Evolutionary conservation across 179 eudicot genomes (phyloP).

Genomic region (Carnegiea gigantea): DNA sequence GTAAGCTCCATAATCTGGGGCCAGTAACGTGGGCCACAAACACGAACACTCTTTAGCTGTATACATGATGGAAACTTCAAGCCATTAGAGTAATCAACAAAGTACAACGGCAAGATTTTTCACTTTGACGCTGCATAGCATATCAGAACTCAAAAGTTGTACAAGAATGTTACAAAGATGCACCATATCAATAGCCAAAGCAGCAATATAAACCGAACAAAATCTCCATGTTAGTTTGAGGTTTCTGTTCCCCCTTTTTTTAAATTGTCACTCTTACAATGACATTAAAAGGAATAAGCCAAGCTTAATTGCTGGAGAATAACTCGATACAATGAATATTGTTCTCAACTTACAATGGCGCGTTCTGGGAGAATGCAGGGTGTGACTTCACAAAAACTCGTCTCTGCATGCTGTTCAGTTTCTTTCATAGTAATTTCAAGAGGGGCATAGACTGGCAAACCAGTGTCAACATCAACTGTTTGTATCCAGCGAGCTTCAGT

Average conservation of each 20-base stretch:
- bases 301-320: neutral
- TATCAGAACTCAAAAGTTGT: neutral
- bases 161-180: neutral
- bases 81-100: slow-evolving; percentile 9
- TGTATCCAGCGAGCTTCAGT: slow-evolving; percentile 97
- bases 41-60: slow-evolving; percentile 84
- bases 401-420: slow-evolving; percentile 81
- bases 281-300: neutral
- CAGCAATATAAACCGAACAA: neutral
- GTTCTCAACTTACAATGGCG: slow-evolving; percentile 52
- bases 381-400: slow-evolving; percentile 89
- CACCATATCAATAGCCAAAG: neutral
- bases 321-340: neutral
- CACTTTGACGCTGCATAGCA: neutral
- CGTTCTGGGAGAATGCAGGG: slow-evolving; percentile 99
- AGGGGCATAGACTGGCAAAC: slow-evolving; percentile 93
- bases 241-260: neutral
- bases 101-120: slow-evolving; percentile 3
- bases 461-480: slow-evolving; percentile 95
- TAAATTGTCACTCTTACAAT: neutral
- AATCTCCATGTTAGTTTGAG: neutral
- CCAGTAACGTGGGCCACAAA: slow-evolving; percentile 99
- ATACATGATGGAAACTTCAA: slow-evolving; percentile 26
- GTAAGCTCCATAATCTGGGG: slow-evolving; percentile 83
- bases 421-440: slow-evolving; percentile 83